Evolutionary conservation across 768 basidiomycete species (phyloP), one percentile per base, ranked within the genome.

Genomic region (Kwoniella sp.): DNA sequence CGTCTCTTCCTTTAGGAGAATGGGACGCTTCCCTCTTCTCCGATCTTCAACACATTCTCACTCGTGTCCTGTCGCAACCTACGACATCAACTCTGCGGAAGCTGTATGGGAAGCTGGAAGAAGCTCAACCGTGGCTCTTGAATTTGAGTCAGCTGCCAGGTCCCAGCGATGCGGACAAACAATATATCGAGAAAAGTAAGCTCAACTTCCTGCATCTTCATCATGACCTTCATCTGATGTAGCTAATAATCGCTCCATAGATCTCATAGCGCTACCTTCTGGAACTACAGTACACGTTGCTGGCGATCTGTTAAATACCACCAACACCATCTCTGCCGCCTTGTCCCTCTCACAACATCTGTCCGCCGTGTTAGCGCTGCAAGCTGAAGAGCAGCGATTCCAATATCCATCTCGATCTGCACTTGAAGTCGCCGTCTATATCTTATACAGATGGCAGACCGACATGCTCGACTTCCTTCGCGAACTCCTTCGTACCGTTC

Each of bases 21-120:
- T 76, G 72, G 72, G 72, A 76, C 63, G 58, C 69, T 56, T 36
- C 68, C 55, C 68, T 76, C 54, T 76, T 76, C 57, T 54, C 46
- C 46, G 70, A 76, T n/a, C 67, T 76, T 13, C 68, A 68, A 56
- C 66, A 67, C n/a, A 62, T 77, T 12, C 73, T 77, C 50, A 55
- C 40, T 26, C 59, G 71, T 5, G 63, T 72, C 1, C 48, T 60
- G 30, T 46, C 63, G 3, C 70, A 71, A 55, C 71, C 71, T 4
- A 72, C 68, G 10, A 76, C 72, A 4, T 73, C 74, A 13, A 57
- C 64, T 0, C 24, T 76, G 17, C 58, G 74, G 27, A 64, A 58
- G 25, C 53, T 76, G 12, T 63, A 64, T 30, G 50, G 60, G 13
- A 61, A 66, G 51, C 67, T 77, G 30, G 71, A 74, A 21, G 63